Evolutionary conservation across 768 basidiomycete genomes (phyloP).

Genomic region (Pilatotrama ljubarskyi): DNA sequence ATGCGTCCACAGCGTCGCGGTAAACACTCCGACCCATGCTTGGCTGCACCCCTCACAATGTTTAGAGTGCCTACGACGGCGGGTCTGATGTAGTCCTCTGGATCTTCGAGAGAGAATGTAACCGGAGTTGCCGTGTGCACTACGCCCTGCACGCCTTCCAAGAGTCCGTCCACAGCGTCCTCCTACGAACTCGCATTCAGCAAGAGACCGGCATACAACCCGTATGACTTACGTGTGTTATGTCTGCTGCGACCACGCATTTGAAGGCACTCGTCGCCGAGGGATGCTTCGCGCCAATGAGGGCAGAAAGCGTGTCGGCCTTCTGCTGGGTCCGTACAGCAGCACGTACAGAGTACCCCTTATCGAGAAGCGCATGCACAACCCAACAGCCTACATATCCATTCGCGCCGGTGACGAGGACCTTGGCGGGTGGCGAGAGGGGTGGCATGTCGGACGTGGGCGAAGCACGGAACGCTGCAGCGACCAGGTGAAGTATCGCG

Average conservation of each 20-base stretch:
- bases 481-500: too few species aligned
- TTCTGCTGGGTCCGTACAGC: conserved; percentile 62
- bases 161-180: conserved; percentile 73
- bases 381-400: conserved; percentile 61
- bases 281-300: conserved; percentile 34
- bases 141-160: conserved; percentile 70
- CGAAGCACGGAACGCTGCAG: neutral
- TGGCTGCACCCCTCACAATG: conserved; percentile 52
- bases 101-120: conserved; percentile 44
- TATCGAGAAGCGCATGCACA: conserved; percentile 50
- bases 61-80: conserved; percentile 71
- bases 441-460: conserved; percentile 31
- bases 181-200: conserved; percentile 34
- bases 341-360: conserved; percentile 59
- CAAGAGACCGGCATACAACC: neutral
- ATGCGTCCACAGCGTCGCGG: too few species aligned
- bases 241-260: neutral
- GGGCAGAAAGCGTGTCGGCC: conserved; percentile 50
- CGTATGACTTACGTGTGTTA: neutral
- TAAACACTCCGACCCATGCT: neutral
- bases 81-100: conserved; percentile 61
- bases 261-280: neutral
- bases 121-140: conserved; percentile 69
- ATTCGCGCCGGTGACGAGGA: conserved; percentile 57
- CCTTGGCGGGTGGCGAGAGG: conserved; percentile 28